These are phyloP conservation scores for Trametes cubensis DNA, from an alignment of 768 basidiomycete species.

Conservation along the genomic window DNA sequence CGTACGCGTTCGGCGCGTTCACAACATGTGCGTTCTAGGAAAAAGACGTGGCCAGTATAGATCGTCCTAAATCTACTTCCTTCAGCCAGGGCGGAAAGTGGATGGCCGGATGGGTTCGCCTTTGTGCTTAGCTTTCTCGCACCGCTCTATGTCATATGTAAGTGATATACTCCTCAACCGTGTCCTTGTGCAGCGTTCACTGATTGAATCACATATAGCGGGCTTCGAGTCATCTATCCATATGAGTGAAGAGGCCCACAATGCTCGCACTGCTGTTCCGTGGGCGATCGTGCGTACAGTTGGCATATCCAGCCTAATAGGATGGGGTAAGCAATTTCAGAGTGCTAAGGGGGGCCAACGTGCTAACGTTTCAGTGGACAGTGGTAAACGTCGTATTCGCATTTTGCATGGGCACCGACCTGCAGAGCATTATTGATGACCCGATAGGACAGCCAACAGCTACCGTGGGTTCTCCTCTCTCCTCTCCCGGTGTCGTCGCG, in stretches of 20 bases:
- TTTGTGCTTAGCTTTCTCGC: slow-evolving; percentile 54
- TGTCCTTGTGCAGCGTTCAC: too few relatives aligned
- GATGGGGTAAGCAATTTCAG: slow-evolving; percentile 47
- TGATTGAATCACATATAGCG: background rate
- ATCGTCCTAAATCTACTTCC: too few relatives aligned
- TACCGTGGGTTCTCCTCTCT: slow-evolving; percentile 34
- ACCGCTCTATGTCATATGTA: slow-evolving; percentile 6
- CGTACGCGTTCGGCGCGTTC: slow-evolving; percentile 64
- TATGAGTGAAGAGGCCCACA: slow-evolving; percentile 63
- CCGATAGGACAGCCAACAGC: slow-evolving; percentile 60
- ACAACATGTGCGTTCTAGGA: slow-evolving; percentile 48
- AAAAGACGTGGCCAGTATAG: background rate
- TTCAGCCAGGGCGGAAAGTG: slow-evolving; percentile 39
- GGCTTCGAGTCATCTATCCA: slow-evolving; percentile 55
- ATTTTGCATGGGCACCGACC: slow-evolving; percentile 61
- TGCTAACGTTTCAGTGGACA: too few relatives aligned
- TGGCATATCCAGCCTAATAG: slow-evolving; percentile 51
- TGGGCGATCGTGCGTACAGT: slow-evolving; percentile 60
- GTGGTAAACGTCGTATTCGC: slow-evolving; percentile 60
- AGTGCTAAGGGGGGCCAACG: too few relatives aligned
- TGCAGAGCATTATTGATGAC: slow-evolving; percentile 43
- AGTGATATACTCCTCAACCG: background rate
- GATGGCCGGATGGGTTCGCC: slow-evolving; percentile 52
- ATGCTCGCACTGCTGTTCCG: slow-evolving; percentile 63
- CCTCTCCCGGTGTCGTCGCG: background rate